Conservation (phyloP, 108 stramenopile species). For the Cylindrotheca fusiformis region DNA sequence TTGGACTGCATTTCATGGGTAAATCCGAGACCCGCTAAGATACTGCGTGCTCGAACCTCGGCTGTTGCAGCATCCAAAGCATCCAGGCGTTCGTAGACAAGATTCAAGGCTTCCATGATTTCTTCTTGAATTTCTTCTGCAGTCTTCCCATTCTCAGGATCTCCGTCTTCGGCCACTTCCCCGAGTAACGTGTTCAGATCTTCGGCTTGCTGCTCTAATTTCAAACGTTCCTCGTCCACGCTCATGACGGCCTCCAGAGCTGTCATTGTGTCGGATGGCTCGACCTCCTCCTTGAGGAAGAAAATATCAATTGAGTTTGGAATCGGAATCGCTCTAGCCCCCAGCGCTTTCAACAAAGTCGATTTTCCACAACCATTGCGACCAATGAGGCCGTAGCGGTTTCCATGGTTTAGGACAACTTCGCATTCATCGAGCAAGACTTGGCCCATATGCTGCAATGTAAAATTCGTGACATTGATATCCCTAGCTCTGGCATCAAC, state of each 20-base stretch:
- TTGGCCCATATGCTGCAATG: conserved; percentile 88
- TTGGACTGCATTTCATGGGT: conserved; percentile 92
- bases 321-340: conserved; percentile 92
- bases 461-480: conserved; percentile 93
- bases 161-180: conserved; percentile 53
- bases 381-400: conserved; percentile 90
- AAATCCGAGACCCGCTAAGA: conserved; percentile 96
- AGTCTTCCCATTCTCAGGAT: conserved; percentile 39
- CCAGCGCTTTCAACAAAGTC: conserved; percentile 90
- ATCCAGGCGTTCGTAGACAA: conserved; percentile 96
- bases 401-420: conserved; percentile 95
- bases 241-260: conserved; percentile 97
- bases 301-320: conserved; percentile 96
- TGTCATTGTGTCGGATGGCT: conserved; percentile 88
- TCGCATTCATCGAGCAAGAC: conserved; percentile 92
- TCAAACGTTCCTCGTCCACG: conserved; percentile 91
- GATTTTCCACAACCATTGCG: conserved; percentile 80
- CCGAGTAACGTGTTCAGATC: conserved; percentile 80
- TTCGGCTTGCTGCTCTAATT: conserved; percentile 90
- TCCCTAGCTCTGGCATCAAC: conserved; percentile 88
- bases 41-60: conserved; percentile 93
- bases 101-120: conserved; percentile 87
- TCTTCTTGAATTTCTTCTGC: conserved; percentile 85
- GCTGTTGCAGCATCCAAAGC: conserved; percentile 94
- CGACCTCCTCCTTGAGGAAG: conserved; percentile 94